These are phyloP conservation scores for Pleurotus tuber-regium DNA, from an alignment of 768 basidiomycete species.

Conservation along the genomic window DNA sequence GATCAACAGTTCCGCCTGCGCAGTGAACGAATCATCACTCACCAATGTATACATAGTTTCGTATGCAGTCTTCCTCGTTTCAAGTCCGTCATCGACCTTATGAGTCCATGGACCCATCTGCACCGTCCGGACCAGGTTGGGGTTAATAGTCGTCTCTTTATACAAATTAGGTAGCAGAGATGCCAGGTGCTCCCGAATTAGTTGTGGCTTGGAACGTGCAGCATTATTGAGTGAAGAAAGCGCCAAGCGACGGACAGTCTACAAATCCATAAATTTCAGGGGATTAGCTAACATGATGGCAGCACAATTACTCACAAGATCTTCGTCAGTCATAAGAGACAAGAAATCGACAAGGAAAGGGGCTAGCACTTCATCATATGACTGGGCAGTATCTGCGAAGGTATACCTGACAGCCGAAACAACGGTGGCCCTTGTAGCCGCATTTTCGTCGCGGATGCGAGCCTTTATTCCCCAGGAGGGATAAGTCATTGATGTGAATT, in stretches of 20 bases:
- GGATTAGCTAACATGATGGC: neutral
- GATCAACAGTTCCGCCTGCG: neutral
- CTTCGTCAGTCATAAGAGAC: conserved; percentile 82
- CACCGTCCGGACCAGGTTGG: conserved; percentile 80
- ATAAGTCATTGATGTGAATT: neutral
- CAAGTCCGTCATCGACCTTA: conserved; percentile 95
- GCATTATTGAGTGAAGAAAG: conserved; percentile 92
- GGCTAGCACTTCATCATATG: conserved; percentile 89
- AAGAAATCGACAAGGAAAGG: conserved; percentile 90
- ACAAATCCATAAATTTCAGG: neutral
- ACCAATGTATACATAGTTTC: conserved; percentile 97
- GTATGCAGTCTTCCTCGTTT: conserved; percentile 94
- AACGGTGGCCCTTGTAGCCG: conserved; percentile 81
- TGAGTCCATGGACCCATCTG: conserved; percentile 98
- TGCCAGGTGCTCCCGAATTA: conserved; percentile 81
- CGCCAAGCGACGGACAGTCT: conserved; percentile 91
- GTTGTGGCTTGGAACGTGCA: conserved; percentile 90
- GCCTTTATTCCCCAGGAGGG: conserved; percentile 36
- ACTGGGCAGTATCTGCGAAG: conserved; percentile 80
- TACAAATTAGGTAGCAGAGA: conserved; percentile 81
- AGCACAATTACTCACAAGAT: conserved; percentile 57
- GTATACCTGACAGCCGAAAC: conserved; percentile 93
- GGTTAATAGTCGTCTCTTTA: conserved; percentile 78
- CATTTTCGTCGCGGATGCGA: conserved; percentile 64
- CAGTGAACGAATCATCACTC: conserved; percentile 22